phyloP scores from a whole-genome alignment of 768 basidiomycete species.

The Lactifluus subvellereus region DNA sequence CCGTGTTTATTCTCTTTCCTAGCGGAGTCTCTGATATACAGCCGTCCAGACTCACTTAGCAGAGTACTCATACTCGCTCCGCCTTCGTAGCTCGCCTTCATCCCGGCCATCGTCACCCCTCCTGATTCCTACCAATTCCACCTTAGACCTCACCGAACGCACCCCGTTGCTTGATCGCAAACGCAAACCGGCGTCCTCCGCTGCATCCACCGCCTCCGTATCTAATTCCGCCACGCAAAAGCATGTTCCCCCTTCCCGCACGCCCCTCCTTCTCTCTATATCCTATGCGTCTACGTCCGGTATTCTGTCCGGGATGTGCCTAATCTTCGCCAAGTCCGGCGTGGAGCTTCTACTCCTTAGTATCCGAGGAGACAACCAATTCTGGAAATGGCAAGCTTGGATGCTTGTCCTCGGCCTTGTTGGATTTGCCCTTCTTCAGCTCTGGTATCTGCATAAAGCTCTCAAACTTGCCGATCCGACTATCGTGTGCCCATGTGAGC shows the following conservation, averaged over 20 bases:
- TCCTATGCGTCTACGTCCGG: constrained; percentile 87
- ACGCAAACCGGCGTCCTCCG: constrained; percentile 32
- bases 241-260: constrained; percentile 34
- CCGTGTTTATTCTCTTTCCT: constrained; percentile 18
- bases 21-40: not conserved
- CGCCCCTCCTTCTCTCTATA: constrained; percentile 62
- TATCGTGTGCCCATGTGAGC: constrained; percentile 75
- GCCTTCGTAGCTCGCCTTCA: constrained; percentile 31
- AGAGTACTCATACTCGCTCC: constrained; percentile 56
- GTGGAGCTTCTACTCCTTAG: constrained; percentile 84
- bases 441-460: constrained; percentile 80
- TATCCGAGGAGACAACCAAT: constrained; percentile 69
- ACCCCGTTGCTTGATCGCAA: constrained; percentile 51
- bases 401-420: constrained; percentile 65
- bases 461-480: constrained; percentile 79
- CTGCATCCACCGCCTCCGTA: constrained; percentile 26
- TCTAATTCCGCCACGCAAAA: constrained; percentile 23
- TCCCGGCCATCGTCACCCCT: constrained; percentile 34
- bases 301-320: constrained; percentile 85
- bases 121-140: constrained; percentile 26
- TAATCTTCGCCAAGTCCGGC: constrained; percentile 90
- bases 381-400: constrained; percentile 83
- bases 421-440: constrained; percentile 70
- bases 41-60: constrained; percentile 58
- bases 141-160: constrained; percentile 36